A percentile compares a stretch with the other conserved stretches of the same genome.
Evolutionary conservation across 2,329 filamentous ascomycete species (phyloP).

Genomic region (Paecilomyces sp.): DNA sequence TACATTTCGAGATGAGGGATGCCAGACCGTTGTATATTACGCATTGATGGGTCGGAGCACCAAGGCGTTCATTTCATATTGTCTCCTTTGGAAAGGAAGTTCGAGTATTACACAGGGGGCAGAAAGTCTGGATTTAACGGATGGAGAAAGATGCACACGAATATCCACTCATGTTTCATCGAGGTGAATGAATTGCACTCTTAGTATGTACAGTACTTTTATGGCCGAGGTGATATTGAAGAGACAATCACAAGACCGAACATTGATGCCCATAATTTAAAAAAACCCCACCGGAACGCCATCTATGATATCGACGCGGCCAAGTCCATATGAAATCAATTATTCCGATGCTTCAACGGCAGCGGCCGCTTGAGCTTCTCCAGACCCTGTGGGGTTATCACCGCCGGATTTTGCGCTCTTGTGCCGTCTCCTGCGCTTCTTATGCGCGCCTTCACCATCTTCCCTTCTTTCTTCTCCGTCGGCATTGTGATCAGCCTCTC

Average conservation of each 20-base stretch:
- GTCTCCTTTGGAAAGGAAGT: neutral
- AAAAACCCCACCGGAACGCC: slow-evolving; percentile 2
- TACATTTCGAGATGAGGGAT: too few relatives aligned
- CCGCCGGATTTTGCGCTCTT: slow-evolving; percentile 17
- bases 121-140: neutral
- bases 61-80: neutral
- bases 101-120: neutral
- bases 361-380: neutral
- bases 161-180: neutral
- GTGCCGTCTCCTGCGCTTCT: slow-evolving; percentile 29
- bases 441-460: slow-evolving; percentile 15
- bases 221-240: neutral
- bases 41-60: neutral
- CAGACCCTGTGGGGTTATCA: slow-evolving; percentile 9
- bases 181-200: neutral
- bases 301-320: neutral
- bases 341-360: neutral
- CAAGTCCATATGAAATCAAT: neutral
- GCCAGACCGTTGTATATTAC: neutral
- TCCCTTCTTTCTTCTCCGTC: slow-evolving; percentile 3
- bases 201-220: neutral
- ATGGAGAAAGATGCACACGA: neutral
- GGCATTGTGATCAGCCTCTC: slow-evolving; percentile 11
- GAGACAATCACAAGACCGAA: neutral
- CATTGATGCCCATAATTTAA: neutral